These are phyloP conservation scores for Termitomyces sp. DNA, from an alignment of 768 basidiomycete genomes.

Conservation along the genomic window DNA sequence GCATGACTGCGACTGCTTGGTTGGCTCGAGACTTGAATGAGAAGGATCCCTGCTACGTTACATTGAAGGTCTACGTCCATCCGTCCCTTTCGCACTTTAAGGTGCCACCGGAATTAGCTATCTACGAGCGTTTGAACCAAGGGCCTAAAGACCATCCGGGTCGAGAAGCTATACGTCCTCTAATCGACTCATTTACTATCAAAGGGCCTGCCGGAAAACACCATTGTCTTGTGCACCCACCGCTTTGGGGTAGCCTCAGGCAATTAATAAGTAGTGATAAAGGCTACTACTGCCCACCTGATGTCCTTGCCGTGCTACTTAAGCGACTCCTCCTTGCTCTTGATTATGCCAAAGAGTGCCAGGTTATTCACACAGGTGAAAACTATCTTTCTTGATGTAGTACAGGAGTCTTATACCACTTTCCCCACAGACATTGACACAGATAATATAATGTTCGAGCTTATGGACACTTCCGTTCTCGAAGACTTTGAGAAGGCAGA, in stretches of 20 bases:
- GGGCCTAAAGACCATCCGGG: not conserved
- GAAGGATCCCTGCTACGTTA: not conserved
- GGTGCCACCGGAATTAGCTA: not conserved
- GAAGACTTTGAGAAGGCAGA: slow-evolving; percentile 15
- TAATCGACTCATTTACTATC: not conserved
- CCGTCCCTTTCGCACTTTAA: too few relatives aligned
- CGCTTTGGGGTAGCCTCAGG: not conserved
- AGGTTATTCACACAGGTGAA: not conserved
- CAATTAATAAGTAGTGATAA: too few relatives aligned
- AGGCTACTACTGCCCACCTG: not conserved
- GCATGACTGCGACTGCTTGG: slow-evolving; percentile 26
- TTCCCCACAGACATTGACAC: not conserved
- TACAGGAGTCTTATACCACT: not conserved
- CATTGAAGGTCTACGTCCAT: not conserved
- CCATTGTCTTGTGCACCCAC: slow-evolving; percentile 2
- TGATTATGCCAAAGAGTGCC: not conserved
- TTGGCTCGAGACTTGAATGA: slow-evolving; percentile 15
- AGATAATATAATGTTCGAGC: not conserved
- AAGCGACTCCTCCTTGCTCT: not conserved
- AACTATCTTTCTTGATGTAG: not conserved
- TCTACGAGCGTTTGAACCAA: not conserved
- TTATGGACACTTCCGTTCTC: not conserved
- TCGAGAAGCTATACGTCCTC: not conserved
- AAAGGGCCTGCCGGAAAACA: not conserved
- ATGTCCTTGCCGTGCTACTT: not conserved